Evolutionary conservation across 176 grass and related monocot genomes (phyloP), one percentile per base, ranked within the genome.

Genomic region (Microstegium vimineum): DNA sequence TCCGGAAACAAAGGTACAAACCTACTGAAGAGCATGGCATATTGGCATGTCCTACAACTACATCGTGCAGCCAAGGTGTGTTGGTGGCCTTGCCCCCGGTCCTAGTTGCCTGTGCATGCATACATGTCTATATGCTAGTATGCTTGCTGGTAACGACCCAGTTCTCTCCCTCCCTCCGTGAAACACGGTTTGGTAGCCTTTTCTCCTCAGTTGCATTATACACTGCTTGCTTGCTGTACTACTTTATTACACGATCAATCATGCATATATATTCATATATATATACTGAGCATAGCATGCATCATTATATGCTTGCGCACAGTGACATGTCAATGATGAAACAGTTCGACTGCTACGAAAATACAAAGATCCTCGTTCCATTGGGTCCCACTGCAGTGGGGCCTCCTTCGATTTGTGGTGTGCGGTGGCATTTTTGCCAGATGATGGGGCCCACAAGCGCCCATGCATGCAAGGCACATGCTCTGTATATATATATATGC

Each of bases 311-410:
- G 43, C 26, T 73, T 72, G 4, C 27, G 10, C 20, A 49, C 70
- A 73, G 43, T 49, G 70, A 73, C 27, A 73, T 47, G 4, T 73
- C 70, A 73, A 47, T 72, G 81, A 72, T 88, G 73, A 16, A 76
- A 52, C 12, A 46, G 32, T 71, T 71, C 79, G 17, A 32, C 17
- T 52, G 49, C 49, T 10, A 77, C 64, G 81, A 85, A 89, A 9
- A 51, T 75, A 85, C 87, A 89, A 89, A 80, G 45, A 85, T 85
- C 82, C 70, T 76, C 61, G 76, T 85, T 89, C 33, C 76, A 25
- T 23, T 7, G 87, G 82, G 76, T 51, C 76, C 87, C 71, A 62
- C 62, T 17, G 51, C 20, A 22, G 38, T 60, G 62, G 61, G 62
- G 26, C 77, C 36, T 17, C 1, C 10, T 62, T 83, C 60, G 13